Conservation (phyloP, 345 rosid species). For the Heritiera fomes region DNA sequence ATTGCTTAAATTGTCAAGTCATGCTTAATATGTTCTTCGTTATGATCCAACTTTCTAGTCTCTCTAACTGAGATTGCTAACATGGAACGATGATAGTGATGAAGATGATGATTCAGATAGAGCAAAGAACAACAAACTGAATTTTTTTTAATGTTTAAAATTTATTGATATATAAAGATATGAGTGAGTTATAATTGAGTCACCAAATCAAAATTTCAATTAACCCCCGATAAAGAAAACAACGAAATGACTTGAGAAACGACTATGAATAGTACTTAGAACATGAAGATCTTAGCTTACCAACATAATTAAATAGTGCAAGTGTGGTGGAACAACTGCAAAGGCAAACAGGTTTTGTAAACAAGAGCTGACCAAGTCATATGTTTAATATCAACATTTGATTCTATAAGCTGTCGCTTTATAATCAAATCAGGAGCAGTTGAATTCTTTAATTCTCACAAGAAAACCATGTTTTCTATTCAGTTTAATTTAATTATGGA, state of each 20-base stretch:
- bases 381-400: neutral
- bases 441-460: slow-evolving; percentile 20
- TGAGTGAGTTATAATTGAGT: no score
- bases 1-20: no score
- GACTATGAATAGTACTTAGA: neutral
- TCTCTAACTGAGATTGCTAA: no score
- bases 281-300: neutral
- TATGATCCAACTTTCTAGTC: no score
- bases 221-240: no score
- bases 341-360: slow-evolving; percentile 17
- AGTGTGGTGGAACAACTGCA: slow-evolving; percentile 19
- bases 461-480: slow-evolving; percentile 19
- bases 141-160: no score
- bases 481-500: neutral
- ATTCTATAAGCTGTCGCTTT: no score
- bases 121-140: no score
- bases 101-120: neutral
- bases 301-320: slow-evolving; percentile 14
- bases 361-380: slow-evolving; percentile 28
- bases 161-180: no score
- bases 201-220: no score
- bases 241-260: neutral
- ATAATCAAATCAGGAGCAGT: slow-evolving; percentile 10
- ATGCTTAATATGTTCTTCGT: no score
- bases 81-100: neutral